Base-by-base conservation (phyloP, 441 rosid species). In the Syzygium syzygioides region DNA sequence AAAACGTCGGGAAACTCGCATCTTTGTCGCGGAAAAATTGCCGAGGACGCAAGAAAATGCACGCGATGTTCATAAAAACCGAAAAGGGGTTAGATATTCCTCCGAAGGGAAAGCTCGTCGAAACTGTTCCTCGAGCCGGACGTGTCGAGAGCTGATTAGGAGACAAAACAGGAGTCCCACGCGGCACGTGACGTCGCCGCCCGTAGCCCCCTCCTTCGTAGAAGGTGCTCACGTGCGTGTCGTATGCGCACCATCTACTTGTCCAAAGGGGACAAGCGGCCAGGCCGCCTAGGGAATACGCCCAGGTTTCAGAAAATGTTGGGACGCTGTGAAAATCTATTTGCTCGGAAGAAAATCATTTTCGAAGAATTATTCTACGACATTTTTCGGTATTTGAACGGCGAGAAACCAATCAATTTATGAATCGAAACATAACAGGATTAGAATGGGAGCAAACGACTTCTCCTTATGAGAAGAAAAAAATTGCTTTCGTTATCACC, bases 381-480 rank as follows among this genome's bases (percentile, higher is more conserved):
- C 37, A 14, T 7, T 60, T 14, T 14, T n/a, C 8, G 2, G 15
- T 64, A 30, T n/a, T n/a, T 15, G 4, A 19, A 62, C 0, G 3
- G 15, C 7, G 1, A 0, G 15, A 64, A 64, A 30, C 0, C 8
- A 1, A 4, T 64, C 3, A 3, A 64, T 30, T 64, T 2, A 64
- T 13, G 9, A 0, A n/a, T 37, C 62, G 14, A 10, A 25, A 25
- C 23, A 57, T 6, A 25, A 25, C 0, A 0, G 11, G 62, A 23
- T 23, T 57, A 25, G 13, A 25, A 9, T 25, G n/a, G 11, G 62
- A 14, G 1, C 23, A 57, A 57, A 6, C 6, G 2, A 3, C 4
- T 37, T 37, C 37, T 37, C 37, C 37, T 37, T 37, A 2, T 3
- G 1, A 4, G 1, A 1, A 57, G 14, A 57, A 57, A 6, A 57